These are phyloP conservation scores for Fusarium oligoseptatum DNA, from an alignment of 2,329 filamentous ascomycete genomes.

Conservation along the genomic window DNA sequence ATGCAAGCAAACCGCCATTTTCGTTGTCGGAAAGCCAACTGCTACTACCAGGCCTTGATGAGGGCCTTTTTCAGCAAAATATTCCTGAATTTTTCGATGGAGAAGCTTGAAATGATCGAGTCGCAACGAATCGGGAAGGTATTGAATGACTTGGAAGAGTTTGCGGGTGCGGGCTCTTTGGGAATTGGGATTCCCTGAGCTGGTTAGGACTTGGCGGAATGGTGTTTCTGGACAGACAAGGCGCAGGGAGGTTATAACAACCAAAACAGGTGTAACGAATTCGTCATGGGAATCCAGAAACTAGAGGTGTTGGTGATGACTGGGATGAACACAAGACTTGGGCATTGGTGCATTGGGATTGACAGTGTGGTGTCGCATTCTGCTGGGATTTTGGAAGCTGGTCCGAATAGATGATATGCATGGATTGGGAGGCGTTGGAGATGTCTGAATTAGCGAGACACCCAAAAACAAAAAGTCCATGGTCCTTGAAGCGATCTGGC, in stretches of 20 bases:
- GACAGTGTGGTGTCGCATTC: background rate
- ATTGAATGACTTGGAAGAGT: constrained; percentile 44
- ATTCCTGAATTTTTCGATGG: constrained; percentile 10
- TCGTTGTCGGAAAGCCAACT: constrained; percentile 27
- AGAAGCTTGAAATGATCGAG: constrained; percentile 21
- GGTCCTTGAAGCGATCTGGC: background rate
- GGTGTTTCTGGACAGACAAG: background rate
- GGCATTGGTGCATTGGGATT: background rate
- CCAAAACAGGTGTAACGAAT: background rate
- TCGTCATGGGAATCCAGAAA: background rate
- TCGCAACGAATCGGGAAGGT: constrained; percentile 38
- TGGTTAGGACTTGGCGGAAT: background rate
- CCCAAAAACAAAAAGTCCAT: background rate
- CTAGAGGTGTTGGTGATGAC: background rate
- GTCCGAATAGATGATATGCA: background rate
- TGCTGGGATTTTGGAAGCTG: background rate
- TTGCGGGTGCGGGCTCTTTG: constrained; percentile 38
- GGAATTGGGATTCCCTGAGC: constrained; percentile 10
- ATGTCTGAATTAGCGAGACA: background rate
- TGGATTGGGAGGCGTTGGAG: background rate
- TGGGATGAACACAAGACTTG: background rate
- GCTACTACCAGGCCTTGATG: constrained; percentile 20
- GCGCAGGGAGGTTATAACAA: background rate
- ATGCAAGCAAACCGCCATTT: background rate
- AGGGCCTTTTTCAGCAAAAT: background rate